Evolutionary conservation across 345 rosid genomes (phyloP).

Genomic region (Bruguiera sexangula): DNA sequence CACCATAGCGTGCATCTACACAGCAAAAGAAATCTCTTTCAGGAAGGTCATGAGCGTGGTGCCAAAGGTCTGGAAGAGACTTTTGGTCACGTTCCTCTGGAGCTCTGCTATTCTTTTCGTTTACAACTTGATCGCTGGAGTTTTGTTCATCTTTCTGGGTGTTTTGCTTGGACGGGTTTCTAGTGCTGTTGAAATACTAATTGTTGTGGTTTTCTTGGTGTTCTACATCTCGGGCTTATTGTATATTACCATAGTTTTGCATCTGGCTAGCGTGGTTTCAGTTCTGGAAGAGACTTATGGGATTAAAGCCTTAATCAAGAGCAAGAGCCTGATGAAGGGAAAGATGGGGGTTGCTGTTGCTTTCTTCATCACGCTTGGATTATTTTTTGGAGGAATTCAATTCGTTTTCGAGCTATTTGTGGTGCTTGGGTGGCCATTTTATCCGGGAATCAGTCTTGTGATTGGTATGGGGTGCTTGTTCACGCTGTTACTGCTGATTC

Average conservation of each 20-base stretch:
- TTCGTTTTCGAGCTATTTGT: constrained; percentile 21
- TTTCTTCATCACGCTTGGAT: constrained; percentile 2
- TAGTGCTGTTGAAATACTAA: not conserved
- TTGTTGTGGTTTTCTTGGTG: not conserved
- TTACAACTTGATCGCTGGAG: not conserved
- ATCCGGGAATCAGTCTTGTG: not conserved
- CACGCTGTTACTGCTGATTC: constrained; percentile 9
- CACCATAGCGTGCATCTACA: constrained; percentile 41
- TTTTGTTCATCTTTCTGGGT: not conserved
- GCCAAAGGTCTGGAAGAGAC: constrained; percentile 49
- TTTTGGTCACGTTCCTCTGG: constrained; percentile 43
- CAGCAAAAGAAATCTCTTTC: constrained; percentile 30
- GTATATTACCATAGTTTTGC: constrained; percentile 17
- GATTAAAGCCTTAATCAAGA: constrained; percentile 10
- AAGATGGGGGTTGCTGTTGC: constrained; percentile 4
- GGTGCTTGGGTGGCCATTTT: constrained; percentile 21
- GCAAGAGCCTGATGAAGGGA: constrained; percentile 15
- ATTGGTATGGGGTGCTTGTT: constrained; percentile 16
- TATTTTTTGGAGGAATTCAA: constrained; percentile 19
- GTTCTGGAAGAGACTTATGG: constrained; percentile 9
- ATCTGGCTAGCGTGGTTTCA: constrained; percentile 8
- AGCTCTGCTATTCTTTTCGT: constrained; percentile 14
- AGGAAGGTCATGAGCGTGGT: constrained; percentile 37
- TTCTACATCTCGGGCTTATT: constrained; percentile 26
- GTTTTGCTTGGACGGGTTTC: not conserved